Evolutionary conservation across 2,329 filamentous ascomycete genomes (phyloP), one percentile per base, ranked within the genome.

Genomic region (Xylaria sp.): DNA sequence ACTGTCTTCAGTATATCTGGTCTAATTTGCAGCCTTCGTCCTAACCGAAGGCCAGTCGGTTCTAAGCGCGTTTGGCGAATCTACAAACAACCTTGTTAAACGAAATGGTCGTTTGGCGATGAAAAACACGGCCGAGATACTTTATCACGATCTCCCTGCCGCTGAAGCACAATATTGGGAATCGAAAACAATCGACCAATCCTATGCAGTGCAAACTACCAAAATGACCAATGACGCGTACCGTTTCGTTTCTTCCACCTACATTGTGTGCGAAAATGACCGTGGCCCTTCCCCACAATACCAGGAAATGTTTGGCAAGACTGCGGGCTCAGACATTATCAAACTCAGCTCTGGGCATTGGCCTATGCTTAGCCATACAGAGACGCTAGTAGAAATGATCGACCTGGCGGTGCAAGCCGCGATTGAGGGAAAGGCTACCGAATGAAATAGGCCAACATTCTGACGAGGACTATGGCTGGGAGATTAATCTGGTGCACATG

Each of bases 291-390:
- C 59, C 10, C 59, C 53, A 11, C 29, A 57, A 21, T 47, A 27
- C 37, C 59, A 62, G 35, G 41, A 54, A 17, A 54, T 53, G 47
- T 58, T 53, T 38, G 54, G 38, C 47, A 57, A 54, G 27, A 35
- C 40, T 27, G 53, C 59, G 29, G 25, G 33, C 10, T 46, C 59
- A 2, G n/a, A 54, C 2, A 21, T 58, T 25, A 33, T 54, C 13
- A 58, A 49, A 13, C 17, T 62, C 13, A 37, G 25, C 19, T 62
- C 59, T 13, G 59, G 54, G 8, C 59, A 62, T 49, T 62, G 54
- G 41, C 60, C 60, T 31, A 63, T 63, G 60, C 60, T 59, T 27
- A 63, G 60, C 38, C 15, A 58, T 15, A 62, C 59, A n/a, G 48
- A 40, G 13, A 54, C 57, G 33, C 33, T 62, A 23, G 59, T 41